Conservation (phyloP, 345 rosid species). For the Bruguiera sexangula region DNA sequence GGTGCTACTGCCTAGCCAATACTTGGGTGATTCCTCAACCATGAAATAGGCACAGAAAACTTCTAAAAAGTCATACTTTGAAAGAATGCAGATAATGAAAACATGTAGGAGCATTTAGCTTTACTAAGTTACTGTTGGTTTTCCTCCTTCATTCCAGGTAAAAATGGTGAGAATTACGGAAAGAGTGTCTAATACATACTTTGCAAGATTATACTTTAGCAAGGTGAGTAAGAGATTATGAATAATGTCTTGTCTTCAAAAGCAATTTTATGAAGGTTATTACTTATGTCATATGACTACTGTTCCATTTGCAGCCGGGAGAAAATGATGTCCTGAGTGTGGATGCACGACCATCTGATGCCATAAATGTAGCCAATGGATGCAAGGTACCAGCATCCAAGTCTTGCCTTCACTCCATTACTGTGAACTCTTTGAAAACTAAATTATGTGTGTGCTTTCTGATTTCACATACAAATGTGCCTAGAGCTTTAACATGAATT, state of each 20-base stretch:
- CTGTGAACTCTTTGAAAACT: no score
- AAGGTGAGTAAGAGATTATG: constrained; percentile 49
- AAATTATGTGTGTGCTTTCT: neutral
- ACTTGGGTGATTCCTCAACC: neutral
- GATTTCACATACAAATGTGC: neutral
- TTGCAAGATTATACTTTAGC: constrained; percentile 61
- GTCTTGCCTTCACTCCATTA: neutral
- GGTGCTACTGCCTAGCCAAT: neutral
- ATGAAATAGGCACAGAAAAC: neutral
- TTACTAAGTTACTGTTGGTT: constrained; percentile 3
- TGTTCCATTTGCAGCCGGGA: constrained; percentile 56
- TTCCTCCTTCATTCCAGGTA: constrained; percentile 45
- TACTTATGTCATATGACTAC: no score
- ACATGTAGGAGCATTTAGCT: neutral
- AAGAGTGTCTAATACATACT: constrained; percentile 63
- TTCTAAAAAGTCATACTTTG: neutral
- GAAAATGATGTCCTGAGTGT: constrained; percentile 48
- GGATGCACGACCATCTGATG: constrained; percentile 90
- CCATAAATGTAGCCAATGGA: constrained; percentile 72
- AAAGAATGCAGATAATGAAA: neutral
- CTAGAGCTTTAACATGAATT: neutral
- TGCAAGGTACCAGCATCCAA: constrained; percentile 43
- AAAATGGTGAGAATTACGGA: constrained; percentile 81
- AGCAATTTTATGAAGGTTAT: neutral
- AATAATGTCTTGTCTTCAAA: constrained; percentile 16